Conservation (phyloP, 495 filamentous ascomycete species). For the Penicillium manginii region DNA sequence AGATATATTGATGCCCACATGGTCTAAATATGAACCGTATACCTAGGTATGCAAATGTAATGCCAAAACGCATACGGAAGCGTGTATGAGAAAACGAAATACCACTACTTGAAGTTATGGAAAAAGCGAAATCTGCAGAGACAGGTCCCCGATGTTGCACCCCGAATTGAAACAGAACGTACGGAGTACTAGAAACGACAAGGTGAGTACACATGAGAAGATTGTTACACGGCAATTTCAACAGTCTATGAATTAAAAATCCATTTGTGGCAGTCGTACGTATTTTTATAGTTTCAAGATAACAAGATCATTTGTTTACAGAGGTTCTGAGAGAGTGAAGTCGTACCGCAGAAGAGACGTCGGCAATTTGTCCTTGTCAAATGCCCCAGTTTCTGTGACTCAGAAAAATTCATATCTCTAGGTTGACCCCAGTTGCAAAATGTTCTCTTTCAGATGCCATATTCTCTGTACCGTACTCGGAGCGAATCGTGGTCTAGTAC, state of each 20-base stretch:
- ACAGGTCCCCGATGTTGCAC: slow-evolving; percentile 1
- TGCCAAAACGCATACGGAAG: too few relatives aligned
- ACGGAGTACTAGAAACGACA: not conserved
- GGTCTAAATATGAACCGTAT: not conserved
- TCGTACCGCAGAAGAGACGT: not conserved
- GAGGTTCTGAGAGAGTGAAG: not conserved
- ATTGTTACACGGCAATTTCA: not conserved
- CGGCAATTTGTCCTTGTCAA: not conserved
- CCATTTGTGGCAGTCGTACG: too few relatives aligned
- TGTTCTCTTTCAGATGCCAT: too few relatives aligned
- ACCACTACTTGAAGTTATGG: too few relatives aligned
- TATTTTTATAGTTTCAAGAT: not conserved
- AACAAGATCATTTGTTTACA: not conserved
- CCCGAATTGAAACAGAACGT: not conserved
- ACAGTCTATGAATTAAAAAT: not conserved
- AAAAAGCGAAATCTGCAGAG: not conserved
- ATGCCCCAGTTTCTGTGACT: not conserved
- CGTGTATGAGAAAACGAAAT: too few relatives aligned
- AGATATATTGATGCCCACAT: not conserved
- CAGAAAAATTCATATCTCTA: not conserved
- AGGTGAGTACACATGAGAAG: not conserved
- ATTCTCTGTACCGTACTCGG: too few relatives aligned
- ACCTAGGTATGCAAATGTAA: too few relatives aligned
- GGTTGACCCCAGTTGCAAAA: not conserved
- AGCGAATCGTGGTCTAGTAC: too few relatives aligned